A percentile compares a stretch with the other conserved stretches of the same genome.
These are phyloP conservation scores for Didymella glomerata DNA, from an alignment of 2,329 filamentous ascomycete genomes.

Conservation along the genomic window DNA sequence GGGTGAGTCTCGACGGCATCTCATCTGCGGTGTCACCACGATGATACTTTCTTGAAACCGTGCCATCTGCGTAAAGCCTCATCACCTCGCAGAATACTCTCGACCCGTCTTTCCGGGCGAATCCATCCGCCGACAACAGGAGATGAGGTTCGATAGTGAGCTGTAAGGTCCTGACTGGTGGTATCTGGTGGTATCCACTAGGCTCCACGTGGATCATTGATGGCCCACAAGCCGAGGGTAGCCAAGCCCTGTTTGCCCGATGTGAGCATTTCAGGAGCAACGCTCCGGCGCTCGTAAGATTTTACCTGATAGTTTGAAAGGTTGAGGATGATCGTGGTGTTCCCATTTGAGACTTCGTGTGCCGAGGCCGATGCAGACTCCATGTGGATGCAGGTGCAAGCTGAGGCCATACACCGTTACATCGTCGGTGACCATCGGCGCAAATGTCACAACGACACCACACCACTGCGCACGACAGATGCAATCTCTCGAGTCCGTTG, in stretches of 20 bases:
- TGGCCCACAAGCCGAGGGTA: constrained; percentile 15
- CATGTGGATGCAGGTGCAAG: constrained; percentile 17
- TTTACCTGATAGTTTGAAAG: neutral
- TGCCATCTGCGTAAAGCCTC: constrained; percentile 4
- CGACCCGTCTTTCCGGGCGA: constrained; percentile 3
- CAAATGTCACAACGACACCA: constrained; percentile 27
- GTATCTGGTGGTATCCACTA: constrained; percentile 10
- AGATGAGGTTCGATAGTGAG: constrained; percentile 2
- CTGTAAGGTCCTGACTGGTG: constrained; percentile 6
- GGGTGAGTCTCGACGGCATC: constrained; percentile 8
- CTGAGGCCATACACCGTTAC: constrained; percentile 35
- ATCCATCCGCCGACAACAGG: constrained; percentile 2
- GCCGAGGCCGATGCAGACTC: constrained; percentile 6
- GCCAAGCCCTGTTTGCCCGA: constrained; percentile 14
- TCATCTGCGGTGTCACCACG: constrained; percentile 19
- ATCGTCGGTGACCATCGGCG: constrained; percentile 40
- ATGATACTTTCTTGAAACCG: constrained; percentile 20
- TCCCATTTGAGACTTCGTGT: neutral
- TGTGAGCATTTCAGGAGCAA: neutral
- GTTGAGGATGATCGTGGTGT: constrained; percentile 3
- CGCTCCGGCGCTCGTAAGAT: neutral
- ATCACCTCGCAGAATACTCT: neutral
- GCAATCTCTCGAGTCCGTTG: neutral
- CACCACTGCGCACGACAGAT: constrained; percentile 15
- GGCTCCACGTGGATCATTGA: constrained; percentile 2